Percentiles rank a stretch among this genome's conserved stretches.
phyloP scores from a whole-genome alignment of 495 filamentous ascomycete genomes.

The Lichina pygmaea region DNA sequence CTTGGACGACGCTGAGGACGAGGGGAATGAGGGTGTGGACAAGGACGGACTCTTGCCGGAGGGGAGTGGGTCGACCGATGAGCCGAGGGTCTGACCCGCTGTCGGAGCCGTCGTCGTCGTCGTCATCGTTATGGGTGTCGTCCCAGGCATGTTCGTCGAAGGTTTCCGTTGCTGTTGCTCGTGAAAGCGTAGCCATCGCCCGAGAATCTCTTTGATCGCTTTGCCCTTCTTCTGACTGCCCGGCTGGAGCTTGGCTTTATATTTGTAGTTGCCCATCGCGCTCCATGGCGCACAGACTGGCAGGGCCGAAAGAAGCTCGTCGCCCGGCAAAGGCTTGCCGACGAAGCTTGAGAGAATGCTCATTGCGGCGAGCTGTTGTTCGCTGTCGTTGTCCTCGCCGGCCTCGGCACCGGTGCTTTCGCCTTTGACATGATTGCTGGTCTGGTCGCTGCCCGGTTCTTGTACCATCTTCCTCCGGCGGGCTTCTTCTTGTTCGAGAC shows the following conservation, averaged over 20 bases:
- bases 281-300: constrained; percentile 78
- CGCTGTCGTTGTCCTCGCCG: constrained; percentile 22
- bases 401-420: constrained; percentile 15
- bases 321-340: constrained; percentile 49
- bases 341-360: constrained; percentile 46
- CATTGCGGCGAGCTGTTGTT: constrained; percentile 16
- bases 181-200: constrained; percentile 28
- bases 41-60: not conserved
- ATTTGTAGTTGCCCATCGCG: constrained; percentile 53
- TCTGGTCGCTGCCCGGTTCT: constrained; percentile 8
- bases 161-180: constrained; percentile 19
- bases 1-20: too few relatives aligned
- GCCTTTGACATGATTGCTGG: too few relatives aligned
- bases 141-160: constrained; percentile 7
- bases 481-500: constrained; percentile 32
- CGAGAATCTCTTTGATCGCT: constrained; percentile 67
- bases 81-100: constrained; percentile 8
- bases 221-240: constrained; percentile 82
- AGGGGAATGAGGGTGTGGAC: not conserved
- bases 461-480: constrained; percentile 26
- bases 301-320: constrained; percentile 74
- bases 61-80: too few relatives aligned
- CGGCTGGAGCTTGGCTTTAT: constrained; percentile 79
- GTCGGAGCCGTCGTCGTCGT: constrained; percentile 16
- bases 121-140: constrained; percentile 10